Evolutionary conservation across 2,329 filamentous ascomycete species (phyloP).

Genomic region (Verticillium nubilum): DNA sequence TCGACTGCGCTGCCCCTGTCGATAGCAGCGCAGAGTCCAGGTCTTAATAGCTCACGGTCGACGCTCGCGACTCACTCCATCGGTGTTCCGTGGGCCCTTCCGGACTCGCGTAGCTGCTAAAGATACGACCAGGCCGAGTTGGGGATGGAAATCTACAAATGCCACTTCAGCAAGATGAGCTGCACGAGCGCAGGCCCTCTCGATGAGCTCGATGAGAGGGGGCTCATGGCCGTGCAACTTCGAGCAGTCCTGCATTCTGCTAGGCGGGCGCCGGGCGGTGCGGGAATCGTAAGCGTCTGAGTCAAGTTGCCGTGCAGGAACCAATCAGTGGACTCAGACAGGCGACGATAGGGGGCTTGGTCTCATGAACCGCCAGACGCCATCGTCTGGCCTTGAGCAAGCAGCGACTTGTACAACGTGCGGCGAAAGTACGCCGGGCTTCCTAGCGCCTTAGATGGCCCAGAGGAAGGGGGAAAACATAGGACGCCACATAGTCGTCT

Average conservation of each 20-base stretch:
- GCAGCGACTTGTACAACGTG: background rate
- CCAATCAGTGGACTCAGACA: conserved; percentile 14
- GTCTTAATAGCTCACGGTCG: background rate
- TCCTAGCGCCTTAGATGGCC: background rate
- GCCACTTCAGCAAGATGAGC: background rate
- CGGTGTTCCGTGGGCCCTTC: background rate
- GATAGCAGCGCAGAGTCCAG: conserved; percentile 4
- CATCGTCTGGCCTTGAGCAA: background rate
- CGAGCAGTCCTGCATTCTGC: background rate
- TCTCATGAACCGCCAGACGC: conserved; percentile 16
- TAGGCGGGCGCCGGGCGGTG: background rate
- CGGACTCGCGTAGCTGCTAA: background rate
- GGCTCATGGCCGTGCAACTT: background rate
- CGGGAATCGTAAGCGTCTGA: conserved; percentile 6
- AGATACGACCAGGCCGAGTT: background rate
- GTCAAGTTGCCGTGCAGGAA: conserved; percentile 3
- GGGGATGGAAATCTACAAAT: background rate
- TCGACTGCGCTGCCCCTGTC: conserved; percentile 1
- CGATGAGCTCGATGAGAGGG: background rate
- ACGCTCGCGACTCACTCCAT: background rate
- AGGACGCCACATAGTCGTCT: background rate
- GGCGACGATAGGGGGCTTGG: conserved; percentile 8
- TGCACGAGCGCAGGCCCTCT: background rate
- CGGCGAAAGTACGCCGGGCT: background rate
- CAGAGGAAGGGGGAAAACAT: background rate